Base-by-base conservation (phyloP, 805 yeast genomes). In the Pichia nakasei region DNA sequence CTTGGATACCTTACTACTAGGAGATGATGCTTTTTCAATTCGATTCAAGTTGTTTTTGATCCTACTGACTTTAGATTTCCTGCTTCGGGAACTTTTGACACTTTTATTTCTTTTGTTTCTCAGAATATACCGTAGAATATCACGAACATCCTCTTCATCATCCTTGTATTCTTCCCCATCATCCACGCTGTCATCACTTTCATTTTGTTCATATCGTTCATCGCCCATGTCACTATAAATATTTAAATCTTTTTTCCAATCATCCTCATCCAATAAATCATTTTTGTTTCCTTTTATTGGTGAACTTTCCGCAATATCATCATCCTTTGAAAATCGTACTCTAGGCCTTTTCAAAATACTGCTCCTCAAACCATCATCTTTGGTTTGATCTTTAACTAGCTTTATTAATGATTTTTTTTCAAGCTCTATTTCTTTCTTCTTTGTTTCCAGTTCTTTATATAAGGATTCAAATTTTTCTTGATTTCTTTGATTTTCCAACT, bases 401-500 rank as follows among this genome's bases (percentile, higher is more conserved):
- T 15, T 29, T 6, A 29, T 12, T 8, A 56, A 51, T 17, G 48
- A 49, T 39, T 57, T 53, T 38, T 52, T 59, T 36, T 60, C 61
- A 31, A 41, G 42, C 37, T 58, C 62, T 8, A 59, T 43, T 12
- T 53, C 56, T n/a, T 48, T 49, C 26, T 60, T 49, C 38, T 58
- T 55, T 12, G 48, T 43, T 21, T 59, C 61, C 19, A 61, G 40
- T 12, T 57, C 61, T 17, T 27, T 26, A 39, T 51, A 50, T 39
- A 59, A 20, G 22, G 49, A 49, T 36, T 56, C 59, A 37, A 59
- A 57, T 18, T 51, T 53, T 24, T 58, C 47, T 37, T 51, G 45
- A 34, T 50, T 53, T 18, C 54, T 42, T 38, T 60, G 60, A 20
- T 52, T 49, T 54, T 82, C 82, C 56, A 72, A 70, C 52, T 73